Percentiles rank a stretch among this genome's conserved stretches.
Evolutionary conservation across 73 alveolate genomes (phyloP).

Genomic region (Durusdinium trenchii): DNA sequence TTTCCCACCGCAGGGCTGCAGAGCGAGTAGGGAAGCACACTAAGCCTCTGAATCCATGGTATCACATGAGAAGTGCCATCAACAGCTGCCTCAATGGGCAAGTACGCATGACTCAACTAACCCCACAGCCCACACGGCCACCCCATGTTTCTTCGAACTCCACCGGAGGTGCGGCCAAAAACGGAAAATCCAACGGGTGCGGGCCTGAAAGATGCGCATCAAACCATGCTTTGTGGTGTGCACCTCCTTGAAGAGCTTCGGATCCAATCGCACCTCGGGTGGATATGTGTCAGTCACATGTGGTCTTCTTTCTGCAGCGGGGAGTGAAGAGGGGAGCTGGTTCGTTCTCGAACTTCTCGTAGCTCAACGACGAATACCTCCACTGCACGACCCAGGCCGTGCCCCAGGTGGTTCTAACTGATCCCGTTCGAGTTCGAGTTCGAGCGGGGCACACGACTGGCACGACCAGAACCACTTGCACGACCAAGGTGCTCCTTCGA

Average conservation of each 20-base stretch:
- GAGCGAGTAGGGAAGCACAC: no score
- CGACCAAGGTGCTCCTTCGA: not conserved
- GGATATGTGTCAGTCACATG: not conserved
- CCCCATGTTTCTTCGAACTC: not conserved
- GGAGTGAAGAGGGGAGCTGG: not conserved
- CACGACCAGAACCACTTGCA: no score
- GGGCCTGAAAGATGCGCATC: conserved; percentile 90
- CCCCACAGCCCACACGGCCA: not conserved
- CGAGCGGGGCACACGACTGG: no score
- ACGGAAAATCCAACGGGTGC: not conserved
- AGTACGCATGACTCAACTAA: not conserved
- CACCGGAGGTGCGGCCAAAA: not conserved
- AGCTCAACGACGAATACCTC: no score
- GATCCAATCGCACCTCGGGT: conserved; percentile 55
- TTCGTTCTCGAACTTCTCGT: no score
- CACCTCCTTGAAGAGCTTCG: conserved; percentile 75
- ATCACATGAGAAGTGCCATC: no score
- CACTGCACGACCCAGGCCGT: no score
- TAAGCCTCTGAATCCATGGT: no score
- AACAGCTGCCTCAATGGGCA: not conserved
- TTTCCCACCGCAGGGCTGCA: no score
- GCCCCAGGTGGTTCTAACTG: no score
- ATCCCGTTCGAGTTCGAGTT: no score
- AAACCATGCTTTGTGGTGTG: conserved; percentile 91
- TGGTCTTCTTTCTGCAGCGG: not conserved